phyloP scores from a whole-genome alignment of 139 green algal genomes.

The Marvania coccoides region DNA sequence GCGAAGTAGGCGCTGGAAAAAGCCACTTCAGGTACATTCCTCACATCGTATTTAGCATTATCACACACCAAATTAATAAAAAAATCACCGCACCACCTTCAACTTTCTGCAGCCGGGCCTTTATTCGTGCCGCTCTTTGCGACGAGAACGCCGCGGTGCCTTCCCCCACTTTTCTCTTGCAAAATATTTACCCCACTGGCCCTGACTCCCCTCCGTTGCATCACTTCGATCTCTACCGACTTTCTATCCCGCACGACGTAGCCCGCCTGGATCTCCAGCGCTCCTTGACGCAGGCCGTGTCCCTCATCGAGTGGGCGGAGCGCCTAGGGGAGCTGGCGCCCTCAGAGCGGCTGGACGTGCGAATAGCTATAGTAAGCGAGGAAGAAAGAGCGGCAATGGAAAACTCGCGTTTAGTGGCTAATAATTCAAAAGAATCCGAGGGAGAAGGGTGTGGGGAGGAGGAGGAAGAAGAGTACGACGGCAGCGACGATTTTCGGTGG shows the following conservation, averaged over 20 bases:
- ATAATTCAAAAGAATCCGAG: neutral
- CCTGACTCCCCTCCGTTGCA: conserved; percentile 47
- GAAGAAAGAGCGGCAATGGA: neutral
- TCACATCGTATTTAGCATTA: neutral
- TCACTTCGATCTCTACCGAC: conserved; percentile 79
- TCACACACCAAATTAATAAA: neutral
- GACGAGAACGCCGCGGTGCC: conserved; percentile 63
- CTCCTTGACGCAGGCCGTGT: conserved; percentile 10
- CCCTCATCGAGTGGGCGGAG: conserved; percentile 30
- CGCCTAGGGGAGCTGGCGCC: neutral
- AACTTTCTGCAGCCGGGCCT: conserved; percentile 51
- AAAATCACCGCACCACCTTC: too few species aligned
- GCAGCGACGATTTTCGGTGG: neutral
- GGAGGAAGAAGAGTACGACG: conserved; percentile 1
- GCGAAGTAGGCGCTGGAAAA: conserved; percentile 75
- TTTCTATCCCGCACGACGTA: conserved; percentile 12
- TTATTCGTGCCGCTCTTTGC: conserved; percentile 50
- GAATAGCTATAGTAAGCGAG: neutral
- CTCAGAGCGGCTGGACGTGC: neutral
- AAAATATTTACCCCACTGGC: conserved; percentile 57
- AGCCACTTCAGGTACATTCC: conserved; percentile 62
- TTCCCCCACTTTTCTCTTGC: conserved; percentile 78
- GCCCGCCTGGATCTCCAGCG: conserved; percentile 2
- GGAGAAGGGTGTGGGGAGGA: neutral
- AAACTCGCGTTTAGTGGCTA: too few species aligned